These are phyloP conservation scores for Colletotrichum plurivorum DNA, from an alignment of 2,329 filamentous ascomycete genomes.

Conservation along the genomic window DNA sequence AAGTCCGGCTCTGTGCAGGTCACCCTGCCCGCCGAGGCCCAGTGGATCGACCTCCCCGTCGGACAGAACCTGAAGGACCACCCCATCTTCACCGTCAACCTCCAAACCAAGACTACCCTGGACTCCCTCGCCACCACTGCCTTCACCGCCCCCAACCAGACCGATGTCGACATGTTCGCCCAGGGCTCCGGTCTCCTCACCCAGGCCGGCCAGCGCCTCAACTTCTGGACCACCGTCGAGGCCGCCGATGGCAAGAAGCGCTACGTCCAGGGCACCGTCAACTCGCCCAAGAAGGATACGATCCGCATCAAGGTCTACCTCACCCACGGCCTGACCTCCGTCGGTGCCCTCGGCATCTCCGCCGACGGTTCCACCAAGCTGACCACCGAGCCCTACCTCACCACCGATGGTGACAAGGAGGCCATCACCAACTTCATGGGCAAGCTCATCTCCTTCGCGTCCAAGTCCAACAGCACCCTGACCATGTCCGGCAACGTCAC, in stretches of 20 bases:
- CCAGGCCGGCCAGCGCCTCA: constrained; percentile 61
- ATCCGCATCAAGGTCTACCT: constrained; percentile 65
- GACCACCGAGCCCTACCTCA: constrained; percentile 51
- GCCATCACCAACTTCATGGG: constrained; percentile 47
- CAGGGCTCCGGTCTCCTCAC: constrained; percentile 56
- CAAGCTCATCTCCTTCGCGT: constrained; percentile 46
- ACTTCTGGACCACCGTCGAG: constrained; percentile 62
- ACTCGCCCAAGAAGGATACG: constrained; percentile 56
- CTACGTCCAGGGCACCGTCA: constrained; percentile 62
- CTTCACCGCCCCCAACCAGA: constrained; percentile 44
- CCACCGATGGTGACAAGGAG: constrained; percentile 48
- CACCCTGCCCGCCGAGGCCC: constrained; percentile 42
- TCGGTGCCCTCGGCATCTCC: constrained; percentile 61
- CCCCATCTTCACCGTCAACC: constrained; percentile 47
- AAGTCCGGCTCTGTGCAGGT: constrained; percentile 57
- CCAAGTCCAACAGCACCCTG: constrained; percentile 44
- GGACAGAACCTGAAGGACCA: constrained; percentile 57
- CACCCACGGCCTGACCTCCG: constrained; percentile 64
- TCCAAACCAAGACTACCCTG: constrained; percentile 47
- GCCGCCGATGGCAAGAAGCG: constrained; percentile 55
- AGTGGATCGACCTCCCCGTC: constrained; percentile 56
- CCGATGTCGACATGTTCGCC: constrained; percentile 51
- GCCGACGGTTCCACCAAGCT: constrained; percentile 58
- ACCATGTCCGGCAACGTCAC: constrained; percentile 42
- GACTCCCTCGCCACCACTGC: constrained; percentile 25